Percentiles rank a stretch among this genome's conserved stretches.
Conservation (phyloP, 2,329 filamentous ascomycete genomes). For the Mariannaea sp. region DNA sequence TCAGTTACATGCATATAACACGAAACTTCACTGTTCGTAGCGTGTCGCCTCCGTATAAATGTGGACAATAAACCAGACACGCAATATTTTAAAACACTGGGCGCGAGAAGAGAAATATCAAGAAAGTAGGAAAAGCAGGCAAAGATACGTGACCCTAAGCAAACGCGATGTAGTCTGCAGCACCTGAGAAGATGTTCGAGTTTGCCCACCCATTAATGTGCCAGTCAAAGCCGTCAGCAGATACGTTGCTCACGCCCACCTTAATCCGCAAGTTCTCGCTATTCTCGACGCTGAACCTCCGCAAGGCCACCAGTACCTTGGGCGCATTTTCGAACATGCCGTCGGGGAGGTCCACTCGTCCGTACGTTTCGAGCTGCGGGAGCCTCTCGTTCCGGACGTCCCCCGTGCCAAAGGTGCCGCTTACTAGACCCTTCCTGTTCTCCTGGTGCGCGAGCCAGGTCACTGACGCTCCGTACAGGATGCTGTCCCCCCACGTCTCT, state of each 20-base stretch:
- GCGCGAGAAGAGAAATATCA: too few relatives aligned
- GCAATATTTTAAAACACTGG: too few relatives aligned
- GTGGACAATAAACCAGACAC: too few relatives aligned
- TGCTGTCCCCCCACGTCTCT: constrained; percentile 17
- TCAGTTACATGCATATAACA: too few relatives aligned
- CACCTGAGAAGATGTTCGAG: constrained; percentile 2
- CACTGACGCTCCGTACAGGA: constrained; percentile 7
- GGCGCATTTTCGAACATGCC: constrained; percentile 1
- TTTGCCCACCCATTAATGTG: constrained; percentile 15
- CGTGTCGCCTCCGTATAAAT: too few relatives aligned
- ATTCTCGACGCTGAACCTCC: constrained; percentile 1
- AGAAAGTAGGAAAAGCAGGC: too few relatives aligned
- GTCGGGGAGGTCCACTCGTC: not conserved
- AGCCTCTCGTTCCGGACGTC: constrained; percentile 3
- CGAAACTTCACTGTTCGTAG: too few relatives aligned
- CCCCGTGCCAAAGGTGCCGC: constrained; percentile 19
- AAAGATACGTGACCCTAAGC: too few relatives aligned
- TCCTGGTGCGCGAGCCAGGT: constrained; percentile 22
- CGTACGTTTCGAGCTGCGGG: not conserved
- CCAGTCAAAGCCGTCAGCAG: constrained; percentile 9
- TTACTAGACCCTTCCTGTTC: constrained; percentile 11
- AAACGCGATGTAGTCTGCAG: constrained; percentile 12
- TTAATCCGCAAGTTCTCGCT: constrained; percentile 5
- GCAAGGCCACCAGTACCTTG: constrained; percentile 15
- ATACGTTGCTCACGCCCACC: not conserved